Percentiles rank a stretch among this genome's conserved stretches.
Conservation (phyloP, 116 monocot species). For the Dioscorea cayenensis region DNA sequence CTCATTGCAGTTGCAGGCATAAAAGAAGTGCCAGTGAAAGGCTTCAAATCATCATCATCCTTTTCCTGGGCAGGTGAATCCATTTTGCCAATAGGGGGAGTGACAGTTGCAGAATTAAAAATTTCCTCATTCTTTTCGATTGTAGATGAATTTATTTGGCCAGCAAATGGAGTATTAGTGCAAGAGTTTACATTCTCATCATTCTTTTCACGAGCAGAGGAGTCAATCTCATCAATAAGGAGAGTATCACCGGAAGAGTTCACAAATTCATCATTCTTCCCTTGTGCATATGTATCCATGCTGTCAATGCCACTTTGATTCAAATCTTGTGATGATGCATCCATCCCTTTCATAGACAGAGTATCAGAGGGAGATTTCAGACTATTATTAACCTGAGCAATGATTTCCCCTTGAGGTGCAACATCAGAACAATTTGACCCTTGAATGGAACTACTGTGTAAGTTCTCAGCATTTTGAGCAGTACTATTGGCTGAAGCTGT, state of each 20-base stretch:
- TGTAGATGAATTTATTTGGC: background rate
- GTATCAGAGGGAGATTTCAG: too few species aligned
- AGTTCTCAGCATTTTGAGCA: background rate
- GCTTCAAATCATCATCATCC: background rate
- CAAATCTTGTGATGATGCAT: background rate
- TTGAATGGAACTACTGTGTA: background rate
- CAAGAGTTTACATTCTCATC: background rate
- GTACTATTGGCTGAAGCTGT: background rate
- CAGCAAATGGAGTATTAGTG: too few species aligned
- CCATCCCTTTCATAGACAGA: too few species aligned
- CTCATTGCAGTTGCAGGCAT: background rate
- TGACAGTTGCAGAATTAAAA: too few species aligned
- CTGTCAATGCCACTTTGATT: background rate
- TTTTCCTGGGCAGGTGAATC: background rate
- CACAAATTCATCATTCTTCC: background rate
- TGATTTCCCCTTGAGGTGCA: background rate
- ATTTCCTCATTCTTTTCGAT: background rate
- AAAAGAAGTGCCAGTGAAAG: background rate
- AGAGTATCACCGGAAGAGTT: background rate
- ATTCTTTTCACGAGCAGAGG: background rate
- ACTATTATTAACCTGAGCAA: background rate
- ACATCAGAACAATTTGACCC: background rate
- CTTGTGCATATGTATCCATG: background rate
- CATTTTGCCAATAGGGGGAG: background rate
- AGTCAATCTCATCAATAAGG: background rate